Evolutionary conservation across 768 basidiomycete species (phyloP), one percentile per base, ranked within the genome.

Genomic region (Mycena polygramma): DNA sequence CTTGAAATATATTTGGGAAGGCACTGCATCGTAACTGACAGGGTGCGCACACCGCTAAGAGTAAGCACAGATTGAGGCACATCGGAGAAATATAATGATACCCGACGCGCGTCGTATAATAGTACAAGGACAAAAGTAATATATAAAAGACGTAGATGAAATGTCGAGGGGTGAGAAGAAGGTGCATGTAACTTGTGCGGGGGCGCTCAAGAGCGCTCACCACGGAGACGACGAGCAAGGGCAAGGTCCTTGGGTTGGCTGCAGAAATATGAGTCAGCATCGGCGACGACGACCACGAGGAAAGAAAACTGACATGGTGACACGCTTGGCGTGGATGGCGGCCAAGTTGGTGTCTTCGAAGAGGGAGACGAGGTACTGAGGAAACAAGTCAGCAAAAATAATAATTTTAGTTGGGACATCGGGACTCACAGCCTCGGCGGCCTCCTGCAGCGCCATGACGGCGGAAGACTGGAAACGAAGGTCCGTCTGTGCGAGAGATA

Each of bases 401-500:
- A 41, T 11, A 43, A 7, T 37, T 43, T 9, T 3, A 19, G 46
- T 59, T 4, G 30, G 36, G 35, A 49, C 30, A 45, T 26, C 41
- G 55, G 57, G 22, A 64, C 68, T 57, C 10, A 69, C 68, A 35
- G 92, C 93, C 86, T 97, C 95, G 58, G 94, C 93, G 57, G 94
- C 95, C 81, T 97, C 95, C 84, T 97, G 95, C 70, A 96, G 88
- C 55, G 95, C 95, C 89, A 94, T 94, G 74, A 97, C 94, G 45
- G 95, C 95, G 30, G 95, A 97, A 4, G 94, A 96, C 83, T 97
- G 96, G 94, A 97, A 97, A 77, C 96, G 94, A 73, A 97, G 84
- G 80, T 94, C 93, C 75, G 94, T 94, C 93, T 93, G 74, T 54
- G 39, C 49, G 52, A 30, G 72, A 66, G 68, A 5, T 19, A 35